phyloP scores from a whole-genome alignment of 2,329 filamentous ascomycete species.

The Claviceps arundinis region DNA sequence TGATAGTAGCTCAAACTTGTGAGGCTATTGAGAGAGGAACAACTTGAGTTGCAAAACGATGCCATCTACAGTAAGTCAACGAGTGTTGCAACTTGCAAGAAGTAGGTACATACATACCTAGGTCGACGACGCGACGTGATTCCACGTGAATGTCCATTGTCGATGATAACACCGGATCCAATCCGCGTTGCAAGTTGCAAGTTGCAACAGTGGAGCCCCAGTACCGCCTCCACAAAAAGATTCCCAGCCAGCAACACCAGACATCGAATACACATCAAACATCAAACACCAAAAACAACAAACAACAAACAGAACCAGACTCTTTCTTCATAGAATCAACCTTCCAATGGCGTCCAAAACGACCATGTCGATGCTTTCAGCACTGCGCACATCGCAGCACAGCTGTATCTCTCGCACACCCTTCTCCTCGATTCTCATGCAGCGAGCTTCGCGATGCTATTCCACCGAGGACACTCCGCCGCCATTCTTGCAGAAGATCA shows the following conservation, averaged over 20 bases:
- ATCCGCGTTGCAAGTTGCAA: not conserved
- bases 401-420: not conserved
- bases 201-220: not conserved
- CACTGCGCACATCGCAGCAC: slow-evolving; percentile 10
- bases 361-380: slow-evolving; percentile 10
- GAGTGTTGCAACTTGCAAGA: no score
- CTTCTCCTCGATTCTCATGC: slow-evolving; percentile 3
- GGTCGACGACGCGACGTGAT: no score
- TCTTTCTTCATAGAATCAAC: not conserved
- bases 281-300: not conserved
- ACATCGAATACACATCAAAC: not conserved
- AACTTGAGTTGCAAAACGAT: no score
- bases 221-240: not conserved
- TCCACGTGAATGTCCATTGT: no score
- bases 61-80: no score
- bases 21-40: no score
- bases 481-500: slow-evolving; percentile 38
- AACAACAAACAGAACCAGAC: not conserved
- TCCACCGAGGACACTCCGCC: slow-evolving; percentile 26
- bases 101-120: no score
- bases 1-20: no score
- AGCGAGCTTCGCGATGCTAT: slow-evolving; percentile 15
- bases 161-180: no score
- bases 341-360: slow-evolving; percentile 13
- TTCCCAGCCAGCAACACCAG: not conserved